phyloP scores from a whole-genome alignment of 768 basidiomycete genomes.

The Tulasnella sp. region DNA sequence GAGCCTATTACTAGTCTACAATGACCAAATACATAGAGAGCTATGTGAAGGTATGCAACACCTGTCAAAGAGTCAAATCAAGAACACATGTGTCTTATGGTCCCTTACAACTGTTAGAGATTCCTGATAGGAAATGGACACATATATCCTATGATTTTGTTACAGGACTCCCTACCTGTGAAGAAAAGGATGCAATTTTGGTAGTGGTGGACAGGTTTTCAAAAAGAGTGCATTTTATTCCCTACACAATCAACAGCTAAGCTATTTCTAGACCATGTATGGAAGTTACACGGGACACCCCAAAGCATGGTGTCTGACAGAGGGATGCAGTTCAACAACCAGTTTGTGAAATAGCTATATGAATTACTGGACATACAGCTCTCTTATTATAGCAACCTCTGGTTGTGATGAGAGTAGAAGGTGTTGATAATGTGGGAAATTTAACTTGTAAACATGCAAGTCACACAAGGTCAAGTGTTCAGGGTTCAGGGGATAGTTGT shows the following conservation, averaged over 20 bases:
- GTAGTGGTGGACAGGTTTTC: slow-evolving; percentile 4
- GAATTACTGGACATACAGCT: neutral
- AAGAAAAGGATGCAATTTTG: slow-evolving; percentile 4
- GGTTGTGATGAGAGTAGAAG: no score
- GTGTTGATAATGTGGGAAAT: no score
- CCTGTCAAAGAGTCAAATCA: slow-evolving; percentile 19
- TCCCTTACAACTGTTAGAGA: slow-evolving; percentile 19
- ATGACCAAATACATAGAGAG: slow-evolving; percentile 17
- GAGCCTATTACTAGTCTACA: slow-evolving; percentile 19
- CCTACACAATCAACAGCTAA: neutral
- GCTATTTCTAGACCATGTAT: slow-evolving; percentile 7
- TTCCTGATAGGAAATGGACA: slow-evolving; percentile 22
- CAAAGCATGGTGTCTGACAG: neutral
- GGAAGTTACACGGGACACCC: slow-evolving; percentile 2
- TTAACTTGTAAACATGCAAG: no score
- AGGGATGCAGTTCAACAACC: neutral
- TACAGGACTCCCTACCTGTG: slow-evolving; percentile 2
- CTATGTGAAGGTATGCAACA: slow-evolving; percentile 22
- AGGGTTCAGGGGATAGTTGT: no score
- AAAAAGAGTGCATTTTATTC: slow-evolving; percentile 2
- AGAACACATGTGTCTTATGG: slow-evolving; percentile 17
- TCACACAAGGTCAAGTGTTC: no score
- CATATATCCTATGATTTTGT: slow-evolving; percentile 23
- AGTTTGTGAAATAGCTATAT: neutral
- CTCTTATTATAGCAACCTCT: no score